phyloP scores from a whole-genome alignment of 306 rosid genomes.

The Quercus engelmannii region DNA sequence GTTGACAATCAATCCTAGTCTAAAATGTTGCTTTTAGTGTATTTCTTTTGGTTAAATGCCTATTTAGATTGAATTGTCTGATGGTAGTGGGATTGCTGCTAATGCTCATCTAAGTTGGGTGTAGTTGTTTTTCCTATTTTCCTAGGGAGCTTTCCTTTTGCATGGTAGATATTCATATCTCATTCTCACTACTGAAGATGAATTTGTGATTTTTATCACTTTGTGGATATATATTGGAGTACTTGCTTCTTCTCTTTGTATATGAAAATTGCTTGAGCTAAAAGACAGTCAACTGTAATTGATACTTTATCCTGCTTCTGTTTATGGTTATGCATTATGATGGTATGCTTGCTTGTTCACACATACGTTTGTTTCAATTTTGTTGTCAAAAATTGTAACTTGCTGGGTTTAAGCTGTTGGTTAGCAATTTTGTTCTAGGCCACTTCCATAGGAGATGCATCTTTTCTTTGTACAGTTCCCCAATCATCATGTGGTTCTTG shows the following conservation, averaged over 20 bases:
- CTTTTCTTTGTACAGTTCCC: background rate
- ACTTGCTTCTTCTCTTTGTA: background rate
- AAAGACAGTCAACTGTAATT: background rate
- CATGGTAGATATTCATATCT: background rate
- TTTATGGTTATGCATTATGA: too few species aligned
- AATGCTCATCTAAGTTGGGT: background rate
- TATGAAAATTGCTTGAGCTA: background rate
- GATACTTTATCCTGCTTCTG: background rate
- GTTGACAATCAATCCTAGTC: background rate
- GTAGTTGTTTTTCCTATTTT: background rate
- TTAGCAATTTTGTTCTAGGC: background rate
- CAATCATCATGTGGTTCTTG: background rate
- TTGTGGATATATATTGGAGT: background rate
- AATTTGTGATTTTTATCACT: too few species aligned
- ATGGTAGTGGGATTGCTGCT: background rate
- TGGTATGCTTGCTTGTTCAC: too few species aligned
- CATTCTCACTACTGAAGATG: background rate
- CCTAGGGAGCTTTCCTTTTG: background rate
- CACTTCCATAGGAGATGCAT: background rate
- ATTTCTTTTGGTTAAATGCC: constrained; percentile 9
- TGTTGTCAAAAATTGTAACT: background rate
- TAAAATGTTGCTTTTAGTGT: background rate
- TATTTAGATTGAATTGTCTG: constrained; percentile 6
- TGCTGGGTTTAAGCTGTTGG: background rate
- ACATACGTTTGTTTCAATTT: too few species aligned